A percentile compares a stretch with the other conserved stretches of the same genome.
These are phyloP conservation scores for Ophiostoma pallidulum DNA, from an alignment of 2,329 filamentous ascomycete genomes.

Conservation along the genomic window DNA sequence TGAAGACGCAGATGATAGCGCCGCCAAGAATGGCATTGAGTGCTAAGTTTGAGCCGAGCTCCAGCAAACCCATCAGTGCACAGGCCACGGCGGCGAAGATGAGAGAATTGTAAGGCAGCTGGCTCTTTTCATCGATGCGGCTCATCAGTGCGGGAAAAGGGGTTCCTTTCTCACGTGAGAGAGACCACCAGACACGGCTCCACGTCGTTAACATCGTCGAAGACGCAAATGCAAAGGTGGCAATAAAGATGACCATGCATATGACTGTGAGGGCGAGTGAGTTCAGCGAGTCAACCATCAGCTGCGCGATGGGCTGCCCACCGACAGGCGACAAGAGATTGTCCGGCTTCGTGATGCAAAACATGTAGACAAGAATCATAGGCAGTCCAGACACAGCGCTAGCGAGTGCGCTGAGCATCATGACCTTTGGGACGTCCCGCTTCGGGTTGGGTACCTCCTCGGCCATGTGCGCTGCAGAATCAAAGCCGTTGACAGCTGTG, in stretches of 20 bases:
- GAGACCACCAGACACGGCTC: slow-evolving; percentile 8
- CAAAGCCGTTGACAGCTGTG: slow-evolving; percentile 1
- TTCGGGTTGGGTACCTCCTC: slow-evolving; percentile 1
- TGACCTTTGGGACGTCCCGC: slow-evolving; percentile 1
- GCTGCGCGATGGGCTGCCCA: slow-evolving; percentile 5
- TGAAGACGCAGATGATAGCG: slow-evolving; percentile 3
- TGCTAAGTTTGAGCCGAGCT: slow-evolving; percentile 1
- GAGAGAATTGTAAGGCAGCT: slow-evolving; percentile 3
- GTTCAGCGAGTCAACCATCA: slow-evolving; percentile 4
- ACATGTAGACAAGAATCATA: slow-evolving; percentile 8
- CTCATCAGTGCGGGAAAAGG: neutral
- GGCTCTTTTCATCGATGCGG: no score
- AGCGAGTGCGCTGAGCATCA: neutral
- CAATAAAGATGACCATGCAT: neutral
- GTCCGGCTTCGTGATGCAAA: slow-evolving; percentile 8
- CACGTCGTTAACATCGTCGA: neutral
- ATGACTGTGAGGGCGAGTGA: neutral
- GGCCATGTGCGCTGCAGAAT: slow-evolving; percentile 3
- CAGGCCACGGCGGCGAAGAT: neutral
- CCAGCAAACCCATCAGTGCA: neutral
- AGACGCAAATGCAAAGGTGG: neutral
- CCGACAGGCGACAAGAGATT: neutral
- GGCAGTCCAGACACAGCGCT: neutral
- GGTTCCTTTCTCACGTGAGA: neutral
- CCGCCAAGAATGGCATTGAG: slow-evolving; percentile 9